Evolutionary conservation across 305 asterid species (phyloP), one percentile per base, ranked within the genome.

Genomic region (Striga hermonthica): DNA sequence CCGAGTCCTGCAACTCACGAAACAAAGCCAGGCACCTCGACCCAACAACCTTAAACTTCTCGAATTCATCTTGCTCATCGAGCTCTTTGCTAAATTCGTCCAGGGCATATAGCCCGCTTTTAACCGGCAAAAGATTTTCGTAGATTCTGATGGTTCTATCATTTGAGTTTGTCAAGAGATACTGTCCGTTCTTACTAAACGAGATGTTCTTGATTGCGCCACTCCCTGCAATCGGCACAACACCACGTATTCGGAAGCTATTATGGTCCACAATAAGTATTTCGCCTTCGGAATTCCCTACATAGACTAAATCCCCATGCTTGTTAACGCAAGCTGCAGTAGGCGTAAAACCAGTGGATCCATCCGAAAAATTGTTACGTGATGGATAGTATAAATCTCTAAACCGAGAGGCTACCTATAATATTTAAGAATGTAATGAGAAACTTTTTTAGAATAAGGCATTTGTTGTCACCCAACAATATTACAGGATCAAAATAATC

Each of bases 321-420:
- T 86, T 88, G 80, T 77, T 81, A 70, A 88, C 86, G 84, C 96
- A 88, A 4, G 96, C 96, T 35, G 96, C 89, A 22, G 91, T 84
- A 43, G 94, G 96, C 67, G 88, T 82, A 72, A 82, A 84, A 73
- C 85, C 79, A 61, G 89, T 74, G 77, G 94, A 78, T 66, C 89
- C 96, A 57, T 88, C 96, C 13, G 91, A 81, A 76, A 75, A 75
- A 67, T 86, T 88, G 75, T 80, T 82, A 40, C 87, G 88, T 11
- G 80, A 63, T 54, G 79, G 74, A n/a, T n/a, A n/a, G n/a, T n/a
- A n/a, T n/a, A n/a, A n/a, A n/a, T n/a, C n/a, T n/a, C n/a, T n/a
- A n/a, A n/a, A n/a, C n/a, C n/a, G n/a, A n/a, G n/a, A n/a, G n/a
- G n/a, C n/a, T n/a, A n/a, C n/a, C n/a, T n/a, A n/a, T n/a, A n/a